These are phyloP conservation scores for Phytophthora colocasiae DNA, from an alignment of 352 stramenopile genomes.

Conservation along the genomic window DNA sequence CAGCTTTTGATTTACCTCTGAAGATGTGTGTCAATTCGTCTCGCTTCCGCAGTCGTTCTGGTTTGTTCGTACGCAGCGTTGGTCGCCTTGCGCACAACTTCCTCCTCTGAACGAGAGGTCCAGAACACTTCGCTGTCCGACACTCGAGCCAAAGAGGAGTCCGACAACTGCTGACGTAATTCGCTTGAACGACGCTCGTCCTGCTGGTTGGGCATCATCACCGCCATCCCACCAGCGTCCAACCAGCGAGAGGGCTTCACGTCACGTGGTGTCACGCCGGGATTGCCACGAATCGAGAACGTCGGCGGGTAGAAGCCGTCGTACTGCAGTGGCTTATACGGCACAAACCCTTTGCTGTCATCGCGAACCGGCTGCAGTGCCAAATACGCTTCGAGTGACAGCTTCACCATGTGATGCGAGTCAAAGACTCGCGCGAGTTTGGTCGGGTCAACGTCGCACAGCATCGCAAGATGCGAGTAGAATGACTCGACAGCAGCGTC, in stretches of 20 bases:
- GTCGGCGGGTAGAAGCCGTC: slow-evolving; percentile 25
- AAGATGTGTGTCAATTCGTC: too few species aligned
- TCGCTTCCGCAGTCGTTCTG: too few species aligned
- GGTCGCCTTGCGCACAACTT: slow-evolving; percentile 22
- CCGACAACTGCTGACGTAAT: background rate
- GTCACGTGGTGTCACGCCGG: background rate
- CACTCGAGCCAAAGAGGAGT: background rate
- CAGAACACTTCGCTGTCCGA: slow-evolving; percentile 22
- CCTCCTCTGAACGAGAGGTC: slow-evolving; percentile 31
- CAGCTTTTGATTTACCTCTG: too few species aligned
- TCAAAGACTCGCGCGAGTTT: slow-evolving; percentile 47
- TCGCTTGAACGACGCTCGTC: too few species aligned
- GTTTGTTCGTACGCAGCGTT: slow-evolving; percentile 35
- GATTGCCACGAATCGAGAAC: slow-evolving; percentile 29
- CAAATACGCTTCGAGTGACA: slow-evolving; percentile 41
- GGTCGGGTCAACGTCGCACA: slow-evolving; percentile 55
- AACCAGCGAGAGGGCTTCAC: slow-evolving; percentile 9
- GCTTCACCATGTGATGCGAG: slow-evolving; percentile 33
- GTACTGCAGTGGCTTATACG: slow-evolving; percentile 40
- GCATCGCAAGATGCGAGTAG: slow-evolving; percentile 79
- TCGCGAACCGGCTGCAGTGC: slow-evolving; percentile 26
- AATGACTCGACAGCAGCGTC: slow-evolving; percentile 70
- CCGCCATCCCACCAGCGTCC: slow-evolving; percentile 1
- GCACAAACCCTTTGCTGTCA: slow-evolving; percentile 31
- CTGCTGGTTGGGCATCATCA: background rate